Evolutionary conservation across 805 yeast genomes (phyloP), one percentile per base, ranked within the genome.

Genomic region (Candida schatavii): DNA sequence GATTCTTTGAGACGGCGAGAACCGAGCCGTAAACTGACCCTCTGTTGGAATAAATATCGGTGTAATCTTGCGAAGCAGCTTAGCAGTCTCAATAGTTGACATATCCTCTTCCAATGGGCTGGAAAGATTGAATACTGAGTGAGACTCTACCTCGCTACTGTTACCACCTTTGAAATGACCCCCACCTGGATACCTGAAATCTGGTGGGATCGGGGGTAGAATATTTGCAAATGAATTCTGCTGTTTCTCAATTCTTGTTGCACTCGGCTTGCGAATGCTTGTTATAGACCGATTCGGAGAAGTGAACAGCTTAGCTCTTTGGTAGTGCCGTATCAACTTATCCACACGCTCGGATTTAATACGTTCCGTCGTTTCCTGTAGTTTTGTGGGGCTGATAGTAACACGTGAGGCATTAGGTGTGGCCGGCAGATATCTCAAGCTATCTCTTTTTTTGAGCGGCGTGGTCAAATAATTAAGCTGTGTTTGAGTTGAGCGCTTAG

Each of bases 341-440:
- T 60, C 58, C 29, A 70, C 55, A 29, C 57, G 55, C 42, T 65
- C 66, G 28, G 50, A 55, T 34, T 58, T 59, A 46, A 68, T 46
- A 35, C 68, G 47, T 36, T 62, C 57, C 23, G 68, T 65, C 0
- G 75, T 68, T 43, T 67, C 70, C 44, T 64, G 71, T 14, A 68
- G 51, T 29, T 62, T 59, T 4, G 65, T 53, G 2, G 72, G 72
- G 38, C 71, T 65, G n/a, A n/a, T n/a, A n/a, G n/a, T n/a, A 9
- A 55, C 49, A 25, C 66, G 50, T 11, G 53, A 42, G 2, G 46
- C 41, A 7, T 43, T 38, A 3, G 69, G 65, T 2, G 70, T 64
- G 3, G 43, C 26, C 33, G 29, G 46, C 25, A 31, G 13, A 19
- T 23, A 21, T 14, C 35, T 18, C 5, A 15, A 7, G 11, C 11